Percentiles rank a stretch among this genome's conserved stretches.
These are phyloP conservation scores for Cucurbita argyrosperma DNA, from an alignment of 306 rosid genomes.

Conservation along the genomic window DNA sequence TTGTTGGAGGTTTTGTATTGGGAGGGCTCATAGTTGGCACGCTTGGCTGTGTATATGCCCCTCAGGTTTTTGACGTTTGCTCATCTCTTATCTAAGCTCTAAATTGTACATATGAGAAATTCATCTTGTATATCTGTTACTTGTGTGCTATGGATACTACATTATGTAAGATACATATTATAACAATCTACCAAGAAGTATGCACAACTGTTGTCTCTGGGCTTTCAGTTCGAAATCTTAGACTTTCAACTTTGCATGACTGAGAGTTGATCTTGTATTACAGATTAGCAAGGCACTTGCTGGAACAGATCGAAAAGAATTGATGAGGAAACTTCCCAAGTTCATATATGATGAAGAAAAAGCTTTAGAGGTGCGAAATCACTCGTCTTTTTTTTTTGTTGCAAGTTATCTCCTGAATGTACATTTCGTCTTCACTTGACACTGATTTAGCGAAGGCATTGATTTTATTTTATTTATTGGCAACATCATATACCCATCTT, in stretches of 20 bases:
- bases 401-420: background rate
- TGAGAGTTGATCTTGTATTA: background rate
- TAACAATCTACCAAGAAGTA: background rate
- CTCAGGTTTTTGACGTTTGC: constrained; percentile 44
- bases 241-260: background rate
- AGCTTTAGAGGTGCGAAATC: constrained; percentile 65
- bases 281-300: constrained; percentile 85
- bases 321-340: constrained; percentile 90
- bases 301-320: constrained; percentile 76
- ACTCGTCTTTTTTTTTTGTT: constrained; percentile 2
- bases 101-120: background rate
- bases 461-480: background rate
- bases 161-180: background rate
- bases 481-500: background rate
- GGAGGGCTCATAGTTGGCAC: constrained; percentile 92
- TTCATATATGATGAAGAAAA: constrained; percentile 94
- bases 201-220: background rate
- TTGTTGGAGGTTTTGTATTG: constrained; percentile 82
- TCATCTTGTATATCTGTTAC: constrained; percentile 1
- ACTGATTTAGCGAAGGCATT: background rate
- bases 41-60: constrained; percentile 87
- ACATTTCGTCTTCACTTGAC: background rate
- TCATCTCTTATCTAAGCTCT: constrained; percentile 7
- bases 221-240: background rate
- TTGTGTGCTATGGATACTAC: background rate